A percentile compares a stretch with the other conserved stretches of the same genome.
Conservation (phyloP, 2,329 filamentous ascomycete genomes). For the Fusarium drepaniforme region DNA sequence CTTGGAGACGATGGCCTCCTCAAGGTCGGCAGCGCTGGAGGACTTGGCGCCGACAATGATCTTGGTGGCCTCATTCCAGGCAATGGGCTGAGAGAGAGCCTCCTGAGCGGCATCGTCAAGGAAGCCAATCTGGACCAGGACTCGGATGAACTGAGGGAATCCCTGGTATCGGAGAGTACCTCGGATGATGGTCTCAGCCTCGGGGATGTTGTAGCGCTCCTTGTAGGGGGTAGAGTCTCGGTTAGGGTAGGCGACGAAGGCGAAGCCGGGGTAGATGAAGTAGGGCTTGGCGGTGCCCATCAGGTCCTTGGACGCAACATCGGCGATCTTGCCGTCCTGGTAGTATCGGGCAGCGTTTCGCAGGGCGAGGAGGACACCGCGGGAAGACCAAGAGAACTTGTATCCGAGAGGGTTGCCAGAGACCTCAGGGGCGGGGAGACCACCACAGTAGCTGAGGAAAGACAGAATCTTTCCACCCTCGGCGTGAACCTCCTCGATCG, state of each 20-base stretch:
- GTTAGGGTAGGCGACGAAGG: slow-evolving; percentile 94
- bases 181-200: slow-evolving; percentile 89
- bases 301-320: slow-evolving; percentile 73
- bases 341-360: slow-evolving; percentile 88
- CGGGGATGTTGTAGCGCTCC: slow-evolving; percentile 91
- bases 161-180: slow-evolving; percentile 87
- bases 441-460: slow-evolving; percentile 89
- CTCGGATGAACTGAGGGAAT: slow-evolving; percentile 91
- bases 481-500: slow-evolving; percentile 88
- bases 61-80: slow-evolving; percentile 89
- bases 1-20: slow-evolving; percentile 80
- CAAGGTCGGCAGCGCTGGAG: slow-evolving; percentile 75
- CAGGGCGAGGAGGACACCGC: slow-evolving; percentile 89
- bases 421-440: slow-evolving; percentile 74
- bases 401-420: slow-evolving; percentile 93
- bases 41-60: slow-evolving; percentile 79
- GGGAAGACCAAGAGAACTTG: slow-evolving; percentile 70
- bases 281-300: slow-evolving; percentile 93
- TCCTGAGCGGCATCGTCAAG: slow-evolving; percentile 69
- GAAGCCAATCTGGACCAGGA: slow-evolving; percentile 91
- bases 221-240: slow-evolving; percentile 89
- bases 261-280: slow-evolving; percentile 86
- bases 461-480: slow-evolving; percentile 86
- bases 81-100: slow-evolving; percentile 73
- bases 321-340: slow-evolving; percentile 80